phyloP scores from a whole-genome alignment of 768 basidiomycete genomes.

The Boletus pseudopeckii region DNA sequence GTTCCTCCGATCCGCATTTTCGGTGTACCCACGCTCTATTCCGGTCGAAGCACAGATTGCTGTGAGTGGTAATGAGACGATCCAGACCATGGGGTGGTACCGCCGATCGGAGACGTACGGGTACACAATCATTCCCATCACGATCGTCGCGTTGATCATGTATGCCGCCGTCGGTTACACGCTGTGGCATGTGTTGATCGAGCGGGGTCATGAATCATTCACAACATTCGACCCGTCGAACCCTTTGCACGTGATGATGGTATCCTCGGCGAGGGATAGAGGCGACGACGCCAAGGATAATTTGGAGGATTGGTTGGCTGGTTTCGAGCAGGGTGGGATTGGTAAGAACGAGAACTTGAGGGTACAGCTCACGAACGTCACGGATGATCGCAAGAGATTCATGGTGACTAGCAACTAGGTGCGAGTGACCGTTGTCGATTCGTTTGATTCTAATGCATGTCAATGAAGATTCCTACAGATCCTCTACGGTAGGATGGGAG shows the following conservation, averaged over 20 bases:
- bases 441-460: too few relatives aligned
- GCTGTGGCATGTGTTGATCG: background rate
- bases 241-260: slow-evolving; percentile 5
- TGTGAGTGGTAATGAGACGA: background rate
- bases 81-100: slow-evolving; percentile 5
- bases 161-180: slow-evolving; percentile 9
- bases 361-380: background rate
- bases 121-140: slow-evolving; percentile 6
- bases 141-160: slow-evolving; percentile 1
- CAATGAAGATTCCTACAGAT: too few relatives aligned
- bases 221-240: slow-evolving; percentile 6
- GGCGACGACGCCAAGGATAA: background rate
- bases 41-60: background rate
- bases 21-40: background rate
- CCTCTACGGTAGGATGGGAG: too few relatives aligned
- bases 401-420: background rate
- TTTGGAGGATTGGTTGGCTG: background rate
- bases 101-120: background rate
- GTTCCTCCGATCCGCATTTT: slow-evolving; percentile 11
- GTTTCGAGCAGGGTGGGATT: background rate
- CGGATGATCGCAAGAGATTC: background rate
- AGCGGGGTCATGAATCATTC: background rate
- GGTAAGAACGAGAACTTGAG: background rate
- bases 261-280: background rate
- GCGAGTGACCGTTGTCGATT: background rate